Evolutionary conservation across 148 eudicot species (phyloP), one percentile per base, ranked within the genome.

Genomic region (Euryodendron excelsum): DNA sequence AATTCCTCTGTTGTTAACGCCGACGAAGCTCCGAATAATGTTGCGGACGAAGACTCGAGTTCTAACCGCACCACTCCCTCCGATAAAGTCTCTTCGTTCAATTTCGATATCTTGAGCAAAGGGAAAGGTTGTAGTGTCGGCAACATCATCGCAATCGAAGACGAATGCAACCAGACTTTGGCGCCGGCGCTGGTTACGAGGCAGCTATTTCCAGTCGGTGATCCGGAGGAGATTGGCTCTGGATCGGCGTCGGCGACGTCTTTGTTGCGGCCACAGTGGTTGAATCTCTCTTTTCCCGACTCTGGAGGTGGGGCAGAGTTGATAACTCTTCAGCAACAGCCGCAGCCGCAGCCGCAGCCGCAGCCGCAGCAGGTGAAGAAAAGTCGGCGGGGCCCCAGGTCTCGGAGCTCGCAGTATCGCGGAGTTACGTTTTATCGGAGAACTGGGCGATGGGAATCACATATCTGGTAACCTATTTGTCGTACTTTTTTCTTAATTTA

Each of bases 391-490:
- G 98, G 98, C 18, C 98, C 98, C 31, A 82, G 97, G 87, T 94
- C 98, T 13, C 60, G 93, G 79, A 94, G 98, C 81, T 94, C 98
- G 30, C 97, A 94, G 86, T 94, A 94, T 65, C 83, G 98, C 5
- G 98, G 98, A 3, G 98, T 94, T 59, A 94, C 98, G 47, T 94
- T 94, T 82, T 94, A 94, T 79, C 87, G 98, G 41, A 80, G 98
- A 58, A 94, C 98, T 66, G 98, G 98, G 11, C 82, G 98, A 66
- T 94, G 98, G 98, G 98, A 94, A 84, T 92, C 98, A 34, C 98
- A 94, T 79, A 94, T 94, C 81, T 94, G 98, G 98, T 90, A 87
- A 17, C 2, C 4, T n/a, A 8, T 10, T 20, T 65, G 17, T 36
- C 4, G 3, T 50, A 33, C 58, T 21, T 33, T 20, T 73, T 30